Base-by-base conservation (phyloP, 2,329 filamentous ascomycete genomes). In the Aspergillus neoniger region DNA sequence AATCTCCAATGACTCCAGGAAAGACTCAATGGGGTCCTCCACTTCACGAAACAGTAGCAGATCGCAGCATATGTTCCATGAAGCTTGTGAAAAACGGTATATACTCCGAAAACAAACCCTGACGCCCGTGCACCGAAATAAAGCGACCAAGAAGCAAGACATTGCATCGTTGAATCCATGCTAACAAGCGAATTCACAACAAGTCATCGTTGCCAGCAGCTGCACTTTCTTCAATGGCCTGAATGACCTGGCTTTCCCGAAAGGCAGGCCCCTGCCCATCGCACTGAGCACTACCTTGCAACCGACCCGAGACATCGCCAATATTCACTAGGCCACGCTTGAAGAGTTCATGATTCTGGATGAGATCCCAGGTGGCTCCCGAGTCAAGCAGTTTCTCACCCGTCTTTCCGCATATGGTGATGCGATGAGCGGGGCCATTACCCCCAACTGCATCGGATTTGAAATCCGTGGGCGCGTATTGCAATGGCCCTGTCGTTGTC, bases 251-350 rank as follows among this genome's bases (percentile, higher is more conserved):
- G 23, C 84, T 79, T 75, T 96, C 93, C 63, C 90, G 88, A 69
- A 96, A 96, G 43, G 95, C 92, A 2, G 93, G 93, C 0, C 93
- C 90, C 72, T 92, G 89, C 2, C 92, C 93, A 76, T 97, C 91
- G 73, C 92, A 96, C 70, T 88, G 86, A 17, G 91, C 91, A 69
- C 85, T 80, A 17, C 83, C 82, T 79, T 91, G 93, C 56, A 98
- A 80, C 12, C 87, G 82, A 70, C 95, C 90, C 73, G 89, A 92
- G 32, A 97, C 90, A 72, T 90, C 85, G 39, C 84, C 88, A 12
- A 97, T 87, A 74, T 98, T 91, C 25, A 97, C 88, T 19, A 91
- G 80, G 0, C 92, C 92, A 50, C 85, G 84, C 73, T 88, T 86
- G 74, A 90, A 96, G 8, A 92, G 78, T 6, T 91, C 86, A 75